Conservation (phyloP, 306 rosid genomes). For the Vicia sativa region DNA sequence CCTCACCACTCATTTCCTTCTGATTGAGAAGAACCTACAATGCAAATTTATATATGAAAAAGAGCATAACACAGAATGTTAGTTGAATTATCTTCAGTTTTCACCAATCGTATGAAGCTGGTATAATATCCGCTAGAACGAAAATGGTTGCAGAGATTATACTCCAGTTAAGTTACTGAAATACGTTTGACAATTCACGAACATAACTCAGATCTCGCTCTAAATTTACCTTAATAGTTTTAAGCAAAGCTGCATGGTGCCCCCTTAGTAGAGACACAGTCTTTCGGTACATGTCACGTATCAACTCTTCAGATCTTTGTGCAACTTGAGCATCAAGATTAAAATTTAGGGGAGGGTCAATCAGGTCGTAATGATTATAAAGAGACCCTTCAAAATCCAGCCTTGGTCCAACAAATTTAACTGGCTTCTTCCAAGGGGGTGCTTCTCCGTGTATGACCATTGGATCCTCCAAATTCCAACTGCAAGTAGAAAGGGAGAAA, state of each 20-base stretch:
- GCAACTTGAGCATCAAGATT: constrained; percentile 83
- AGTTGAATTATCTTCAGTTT: constrained; percentile 8
- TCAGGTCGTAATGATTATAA: constrained; percentile 69
- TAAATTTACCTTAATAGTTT: constrained; percentile 75
- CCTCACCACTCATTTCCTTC: constrained; percentile 76
- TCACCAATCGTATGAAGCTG: no score
- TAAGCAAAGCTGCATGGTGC: constrained; percentile 87
- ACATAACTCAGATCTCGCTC: constrained; percentile 6
- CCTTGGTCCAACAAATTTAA: constrained; percentile 83
- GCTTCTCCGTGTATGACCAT: constrained; percentile 95
- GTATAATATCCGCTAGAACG: no score
- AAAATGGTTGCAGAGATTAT: constrained; percentile 15
- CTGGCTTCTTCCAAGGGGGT: constrained; percentile 84
- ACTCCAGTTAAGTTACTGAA: constrained; percentile 7
- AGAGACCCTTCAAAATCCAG: constrained; percentile 96
- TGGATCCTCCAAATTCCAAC: constrained; percentile 98
- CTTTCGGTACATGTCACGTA: constrained; percentile 62
- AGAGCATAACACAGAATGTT: constrained; percentile 2
- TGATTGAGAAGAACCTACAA: constrained; percentile 79
- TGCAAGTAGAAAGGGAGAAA: constrained; percentile 36
- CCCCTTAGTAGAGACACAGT: constrained; percentile 72
- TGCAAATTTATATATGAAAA: constrained; percentile 32
- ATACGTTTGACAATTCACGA: not conserved
- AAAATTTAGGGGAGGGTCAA: constrained; percentile 82
- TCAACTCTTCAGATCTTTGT: constrained; percentile 70